Evolutionary conservation across 1,139 yeast genomes (phyloP), one percentile per base, ranked within the genome.

Genomic region (Debaryomyces subglobosus): DNA sequence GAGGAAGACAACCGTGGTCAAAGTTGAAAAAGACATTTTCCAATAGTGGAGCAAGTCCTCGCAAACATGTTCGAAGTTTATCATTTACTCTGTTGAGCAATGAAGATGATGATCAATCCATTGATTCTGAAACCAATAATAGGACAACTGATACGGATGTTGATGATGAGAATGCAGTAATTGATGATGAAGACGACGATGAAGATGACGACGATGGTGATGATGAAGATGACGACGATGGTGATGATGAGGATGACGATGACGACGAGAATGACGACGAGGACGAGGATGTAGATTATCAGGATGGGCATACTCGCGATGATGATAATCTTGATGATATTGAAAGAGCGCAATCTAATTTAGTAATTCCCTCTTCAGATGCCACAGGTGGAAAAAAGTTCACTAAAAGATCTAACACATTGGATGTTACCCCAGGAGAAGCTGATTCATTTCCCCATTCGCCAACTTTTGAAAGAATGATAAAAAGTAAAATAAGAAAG

Each of bases 341-440:
- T 3, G 49, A 54, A 37, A 58, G 70, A 43, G 69, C 77, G 1
- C 74, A 66, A 42, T 70, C 80, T 0, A 57, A 74, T 50, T 48
- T 71, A 23, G 71, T 60, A 10, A 41, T 67, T 2, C 74, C 78
- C 4, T 68, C 77, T 1, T 52, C 63, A 2, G 72, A 70, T 52
- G 65, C 62, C 24, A 64, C 72, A n/a, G 70, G 69, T 16, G 71
- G 70, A 3, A 55, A 60, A 40, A 72, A 69, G 49, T 65, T 62
- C 43, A 60, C 60, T 30, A 71, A 76, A 54, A 64, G 85, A 51
- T 67, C 84, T 3, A 72, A 74, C 50, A 81, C 85, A 0, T 55
- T 78, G 35, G 85, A 80, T 51, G 66, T 63, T 3, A 53, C 66
- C 1, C 54, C 62, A n/a, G 59, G 64, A 27, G 54, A 48, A 41